Percentiles rank a stretch among this genome's conserved stretches.
These are phyloP conservation scores for Delonix regia DNA, from an alignment of 306 rosid species.

Conservation along the genomic window DNA sequence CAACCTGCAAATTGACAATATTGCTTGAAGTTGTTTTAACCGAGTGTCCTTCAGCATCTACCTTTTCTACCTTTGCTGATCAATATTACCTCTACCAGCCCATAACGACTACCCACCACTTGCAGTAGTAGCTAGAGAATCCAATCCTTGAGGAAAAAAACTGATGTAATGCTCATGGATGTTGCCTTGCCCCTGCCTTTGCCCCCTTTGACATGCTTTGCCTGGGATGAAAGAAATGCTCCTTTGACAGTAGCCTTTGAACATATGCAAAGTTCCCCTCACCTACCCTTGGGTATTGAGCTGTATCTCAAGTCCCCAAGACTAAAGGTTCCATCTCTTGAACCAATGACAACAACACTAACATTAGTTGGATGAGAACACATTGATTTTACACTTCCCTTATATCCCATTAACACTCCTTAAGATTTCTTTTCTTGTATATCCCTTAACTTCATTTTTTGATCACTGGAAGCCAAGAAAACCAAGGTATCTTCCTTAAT, in stretches of 20 bases:
- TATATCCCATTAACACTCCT: slow-evolving; percentile 53
- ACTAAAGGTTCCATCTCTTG: slow-evolving; percentile 70
- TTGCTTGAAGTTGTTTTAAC: too few species aligned
- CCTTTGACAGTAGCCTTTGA: slow-evolving; percentile 35
- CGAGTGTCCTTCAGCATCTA: too few species aligned
- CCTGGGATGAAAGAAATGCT: background rate
- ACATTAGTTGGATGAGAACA: slow-evolving; percentile 60
- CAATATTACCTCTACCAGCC: too few species aligned
- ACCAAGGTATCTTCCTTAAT: too few species aligned
- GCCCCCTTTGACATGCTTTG: background rate
- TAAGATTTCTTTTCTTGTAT: slow-evolving; percentile 53
- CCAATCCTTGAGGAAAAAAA: background rate
- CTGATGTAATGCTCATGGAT: background rate
- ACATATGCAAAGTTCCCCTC: slow-evolving; percentile 34
- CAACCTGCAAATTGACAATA: too few species aligned
- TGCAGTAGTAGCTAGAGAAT: background rate
- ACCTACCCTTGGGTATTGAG: slow-evolving; percentile 35
- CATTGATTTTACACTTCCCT: slow-evolving; percentile 67
- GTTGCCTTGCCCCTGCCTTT: background rate
- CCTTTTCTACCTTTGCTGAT: too few species aligned
- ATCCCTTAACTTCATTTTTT: slow-evolving; percentile 71
- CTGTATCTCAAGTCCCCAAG: slow-evolving; percentile 74
- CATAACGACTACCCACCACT: background rate
- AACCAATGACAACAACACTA: slow-evolving; percentile 60
- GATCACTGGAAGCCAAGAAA: slow-evolving; percentile 70